phyloP scores from a whole-genome alignment of 2,329 filamentous ascomycete genomes.

The Colletotrichum lentis region DNA sequence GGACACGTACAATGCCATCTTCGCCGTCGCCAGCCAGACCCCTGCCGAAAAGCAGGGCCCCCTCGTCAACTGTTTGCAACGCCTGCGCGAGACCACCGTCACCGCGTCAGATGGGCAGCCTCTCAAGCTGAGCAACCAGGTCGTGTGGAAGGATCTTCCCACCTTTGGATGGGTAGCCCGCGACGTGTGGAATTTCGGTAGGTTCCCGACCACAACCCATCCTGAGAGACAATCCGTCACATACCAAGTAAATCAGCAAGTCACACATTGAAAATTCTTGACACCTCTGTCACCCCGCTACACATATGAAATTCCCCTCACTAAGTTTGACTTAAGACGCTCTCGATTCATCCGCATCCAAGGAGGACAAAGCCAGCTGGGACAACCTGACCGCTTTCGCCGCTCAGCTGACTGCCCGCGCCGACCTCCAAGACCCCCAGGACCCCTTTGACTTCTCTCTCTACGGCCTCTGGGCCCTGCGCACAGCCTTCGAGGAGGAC shows the following conservation, averaged over 20 bases:
- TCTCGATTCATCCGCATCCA: conserved; percentile 35
- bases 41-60: conserved; percentile 38
- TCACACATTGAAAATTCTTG: background rate
- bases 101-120: conserved; percentile 37
- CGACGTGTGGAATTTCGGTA: conserved; percentile 45
- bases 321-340: conserved; percentile 28
- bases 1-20: conserved; percentile 40
- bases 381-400: conserved; percentile 42
- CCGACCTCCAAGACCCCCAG: conserved; percentile 12
- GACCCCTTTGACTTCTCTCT: conserved; percentile 43
- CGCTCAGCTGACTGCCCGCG: conserved; percentile 42
- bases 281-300: background rate
- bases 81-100: conserved; percentile 37
- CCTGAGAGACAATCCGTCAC: background rate
- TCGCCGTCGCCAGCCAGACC: conserved; percentile 40
- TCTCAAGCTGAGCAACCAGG: conserved; percentile 38
- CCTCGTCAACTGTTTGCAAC: conserved; percentile 41
- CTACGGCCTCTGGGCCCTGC: conserved; percentile 44
- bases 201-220: background rate
- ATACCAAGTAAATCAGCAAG: too few relatives aligned
- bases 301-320: background rate
- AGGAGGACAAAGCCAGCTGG: conserved; percentile 31
- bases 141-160: conserved; percentile 45
- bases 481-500: conserved; percentile 43
- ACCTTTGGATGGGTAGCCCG: conserved; percentile 42